Percentiles rank a stretch among this genome's conserved stretches.
Evolutionary conservation across 345 rosid genomes (phyloP).

Genomic region (Rhizophora apiculata): DNA sequence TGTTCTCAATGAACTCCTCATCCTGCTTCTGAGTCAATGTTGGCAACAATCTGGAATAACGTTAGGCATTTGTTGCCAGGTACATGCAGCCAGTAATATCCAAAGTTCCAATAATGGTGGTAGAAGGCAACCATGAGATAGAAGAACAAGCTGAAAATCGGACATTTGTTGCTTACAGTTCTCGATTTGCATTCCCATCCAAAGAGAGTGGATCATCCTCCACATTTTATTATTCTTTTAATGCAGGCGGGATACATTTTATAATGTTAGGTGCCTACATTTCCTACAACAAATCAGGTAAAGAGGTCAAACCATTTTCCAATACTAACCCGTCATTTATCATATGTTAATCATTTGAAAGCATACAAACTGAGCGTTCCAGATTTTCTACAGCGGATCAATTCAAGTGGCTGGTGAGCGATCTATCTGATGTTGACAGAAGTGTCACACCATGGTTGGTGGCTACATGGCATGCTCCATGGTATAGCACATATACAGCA

Average conservation of each 20-base stretch:
- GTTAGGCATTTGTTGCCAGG: slow-evolving; percentile 37
- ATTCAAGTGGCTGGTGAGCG: slow-evolving; percentile 71
- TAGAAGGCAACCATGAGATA: slow-evolving; percentile 87
- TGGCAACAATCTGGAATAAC: too few relatives aligned
- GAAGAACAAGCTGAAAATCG: slow-evolving; percentile 66
- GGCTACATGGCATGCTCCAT: slow-evolving; percentile 82
- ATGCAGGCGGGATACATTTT: slow-evolving; percentile 93
- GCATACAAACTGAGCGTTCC: slow-evolving; percentile 1
- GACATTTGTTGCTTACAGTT: slow-evolving; percentile 68
- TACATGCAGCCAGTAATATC: slow-evolving; percentile 75
- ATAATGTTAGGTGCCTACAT: slow-evolving; percentile 80
- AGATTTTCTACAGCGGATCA: slow-evolving; percentile 54
- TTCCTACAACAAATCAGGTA: slow-evolving; percentile 58
- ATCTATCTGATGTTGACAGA: slow-evolving; percentile 56
- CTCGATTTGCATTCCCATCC: slow-evolving; percentile 82
- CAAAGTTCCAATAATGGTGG: slow-evolving; percentile 73
- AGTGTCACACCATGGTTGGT: slow-evolving; percentile 81
- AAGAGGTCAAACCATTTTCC: not conserved
- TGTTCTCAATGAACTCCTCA: too few relatives aligned
- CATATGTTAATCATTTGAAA: not conserved
- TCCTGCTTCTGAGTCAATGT: too few relatives aligned
- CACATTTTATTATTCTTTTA: slow-evolving; percentile 72
- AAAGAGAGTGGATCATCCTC: slow-evolving; percentile 71
- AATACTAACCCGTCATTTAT: not conserved
- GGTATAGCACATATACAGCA: slow-evolving; percentile 77